Percentiles rank a stretch among this genome's conserved stretches.
phyloP scores from a whole-genome alignment of 2,329 filamentous ascomycete species.

The Phialemoniopsis sp. region DNA sequence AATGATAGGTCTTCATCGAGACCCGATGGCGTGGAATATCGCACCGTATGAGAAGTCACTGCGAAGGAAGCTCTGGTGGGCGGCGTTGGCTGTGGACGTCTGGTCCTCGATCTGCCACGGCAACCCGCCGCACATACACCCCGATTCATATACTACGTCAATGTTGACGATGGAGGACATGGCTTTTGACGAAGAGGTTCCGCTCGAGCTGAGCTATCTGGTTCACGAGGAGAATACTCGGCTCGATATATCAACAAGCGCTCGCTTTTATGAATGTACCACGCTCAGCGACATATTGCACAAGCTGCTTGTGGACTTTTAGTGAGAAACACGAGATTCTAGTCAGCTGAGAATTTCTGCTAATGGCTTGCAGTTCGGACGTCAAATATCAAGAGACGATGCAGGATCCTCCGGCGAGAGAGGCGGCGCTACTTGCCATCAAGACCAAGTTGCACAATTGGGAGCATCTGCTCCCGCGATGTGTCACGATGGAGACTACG shows the following conservation, averaged over 20 bases:
- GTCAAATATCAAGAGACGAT: conserved; percentile 10
- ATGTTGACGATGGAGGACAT: conserved; percentile 35
- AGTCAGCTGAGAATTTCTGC: no score
- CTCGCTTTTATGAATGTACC: conserved; percentile 30
- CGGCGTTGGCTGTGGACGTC: conserved; percentile 32
- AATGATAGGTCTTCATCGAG: conserved; percentile 40
- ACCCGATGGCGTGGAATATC: conserved; percentile 35
- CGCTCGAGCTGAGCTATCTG: conserved; percentile 23
- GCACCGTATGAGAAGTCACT: conserved; percentile 35
- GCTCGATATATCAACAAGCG: conserved; percentile 27
- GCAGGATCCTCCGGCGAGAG: conserved; percentile 8
- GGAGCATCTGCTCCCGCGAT: conserved; percentile 28
- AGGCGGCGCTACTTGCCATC: conserved; percentile 14
- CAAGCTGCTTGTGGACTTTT: conserved; percentile 15
- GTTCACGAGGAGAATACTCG: conserved; percentile 24
- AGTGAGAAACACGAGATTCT: no score
- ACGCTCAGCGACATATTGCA: conserved; percentile 23
- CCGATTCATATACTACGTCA: conserved; percentile 32
- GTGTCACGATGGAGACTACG: conserved; percentile 19
- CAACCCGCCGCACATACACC: conserved; percentile 38
- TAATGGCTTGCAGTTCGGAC: conserved; percentile 4
- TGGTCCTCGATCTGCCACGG: conserved; percentile 43
- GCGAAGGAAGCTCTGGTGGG: conserved; percentile 42
- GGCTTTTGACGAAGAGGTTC: conserved; percentile 35
- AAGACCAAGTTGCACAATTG: conserved; percentile 26